phyloP scores from a whole-genome alignment of 1,284 basidiomycete genomes.

The Tylopilus sp. region DNA sequence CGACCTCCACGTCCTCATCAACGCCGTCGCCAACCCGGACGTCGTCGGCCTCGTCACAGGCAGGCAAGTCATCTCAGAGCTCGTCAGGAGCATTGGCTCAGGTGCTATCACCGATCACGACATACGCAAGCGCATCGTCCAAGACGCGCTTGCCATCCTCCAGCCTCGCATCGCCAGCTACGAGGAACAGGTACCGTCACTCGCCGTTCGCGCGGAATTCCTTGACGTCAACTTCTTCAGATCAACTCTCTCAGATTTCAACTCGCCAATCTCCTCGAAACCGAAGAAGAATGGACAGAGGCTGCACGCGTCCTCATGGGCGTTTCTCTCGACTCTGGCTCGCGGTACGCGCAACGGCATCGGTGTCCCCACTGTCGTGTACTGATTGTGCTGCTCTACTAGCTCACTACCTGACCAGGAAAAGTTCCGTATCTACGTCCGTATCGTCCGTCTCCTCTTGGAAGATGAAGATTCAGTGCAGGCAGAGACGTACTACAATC shows the following conservation, averaged over 20 bases:
- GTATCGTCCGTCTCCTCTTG: constrained; percentile 91
- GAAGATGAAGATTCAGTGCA: constrained; percentile 93
- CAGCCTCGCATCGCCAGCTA: constrained; percentile 82
- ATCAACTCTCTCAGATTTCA: constrained; percentile 81
- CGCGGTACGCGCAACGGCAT: constrained; percentile 51
- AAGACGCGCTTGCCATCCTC: constrained; percentile 67
- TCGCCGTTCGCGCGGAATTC: constrained; percentile 3
- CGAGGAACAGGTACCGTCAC: constrained; percentile 83
- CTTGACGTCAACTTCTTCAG: constrained; percentile 40
- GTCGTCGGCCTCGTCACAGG: constrained; percentile 78
- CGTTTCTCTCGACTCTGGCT: constrained; percentile 89
- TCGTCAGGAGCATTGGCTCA: constrained; percentile 63
- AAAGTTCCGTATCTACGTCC: constrained; percentile 87
- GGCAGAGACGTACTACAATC: constrained; percentile 95
- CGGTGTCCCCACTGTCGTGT: neutral
- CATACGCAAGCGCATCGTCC: constrained; percentile 63
- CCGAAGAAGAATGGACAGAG: constrained; percentile 88
- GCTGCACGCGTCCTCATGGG: constrained; percentile 90
- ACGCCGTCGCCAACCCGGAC: constrained; percentile 76
- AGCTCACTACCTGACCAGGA: constrained; percentile 78
- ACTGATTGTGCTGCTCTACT: constrained; percentile 2
- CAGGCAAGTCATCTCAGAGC: constrained; percentile 78
- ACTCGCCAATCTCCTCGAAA: constrained; percentile 84
- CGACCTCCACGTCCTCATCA: constrained; percentile 66
- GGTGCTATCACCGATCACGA: constrained; percentile 53